Percentiles rank a stretch among this genome's conserved stretches.
phyloP scores from a whole-genome alignment of 2,329 filamentous ascomycete species.

The Aspergillus brasiliensis region DNA sequence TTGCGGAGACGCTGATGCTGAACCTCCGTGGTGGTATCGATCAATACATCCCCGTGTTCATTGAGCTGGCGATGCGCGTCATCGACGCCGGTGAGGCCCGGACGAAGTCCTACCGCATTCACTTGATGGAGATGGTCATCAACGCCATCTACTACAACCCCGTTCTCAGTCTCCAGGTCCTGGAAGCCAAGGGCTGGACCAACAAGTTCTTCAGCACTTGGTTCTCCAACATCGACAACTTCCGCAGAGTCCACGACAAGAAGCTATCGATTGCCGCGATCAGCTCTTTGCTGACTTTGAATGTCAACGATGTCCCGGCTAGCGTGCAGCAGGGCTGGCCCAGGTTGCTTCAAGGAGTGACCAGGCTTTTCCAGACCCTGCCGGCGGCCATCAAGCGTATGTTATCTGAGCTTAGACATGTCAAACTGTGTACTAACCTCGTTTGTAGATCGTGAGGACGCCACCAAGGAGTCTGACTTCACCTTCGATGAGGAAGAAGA shows the following conservation, averaged over 20 bases:
- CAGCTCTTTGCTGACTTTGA: constrained; percentile 76
- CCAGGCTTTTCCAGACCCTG: constrained; percentile 86
- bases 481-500: constrained; percentile 72
- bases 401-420: constrained; percentile 31
- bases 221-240: constrained; percentile 95
- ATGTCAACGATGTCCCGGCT: constrained; percentile 78
- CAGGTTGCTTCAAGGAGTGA: constrained; percentile 82
- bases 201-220: constrained; percentile 99
- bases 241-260: constrained; percentile 95
- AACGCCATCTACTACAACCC: constrained; percentile 98
- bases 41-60: constrained; percentile 83
- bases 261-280: constrained; percentile 97
- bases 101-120: constrained; percentile 91
- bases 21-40: constrained; percentile 88
- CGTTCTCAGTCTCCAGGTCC: constrained; percentile 74
- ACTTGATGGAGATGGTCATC: constrained; percentile 98
- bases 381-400: constrained; percentile 82
- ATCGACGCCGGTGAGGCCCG: constrained; percentile 73
- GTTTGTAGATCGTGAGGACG: constrained; percentile 76
- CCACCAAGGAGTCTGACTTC: constrained; percentile 83
- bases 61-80: constrained; percentile 83
- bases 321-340: constrained; percentile 97
- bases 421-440: constrained; percentile 27
- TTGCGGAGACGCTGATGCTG: constrained; percentile 96
- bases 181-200: constrained; percentile 92